These are phyloP conservation scores for Phytophthora crassamura DNA, from an alignment of 352 stramenopile genomes.

Conservation along the genomic window DNA sequence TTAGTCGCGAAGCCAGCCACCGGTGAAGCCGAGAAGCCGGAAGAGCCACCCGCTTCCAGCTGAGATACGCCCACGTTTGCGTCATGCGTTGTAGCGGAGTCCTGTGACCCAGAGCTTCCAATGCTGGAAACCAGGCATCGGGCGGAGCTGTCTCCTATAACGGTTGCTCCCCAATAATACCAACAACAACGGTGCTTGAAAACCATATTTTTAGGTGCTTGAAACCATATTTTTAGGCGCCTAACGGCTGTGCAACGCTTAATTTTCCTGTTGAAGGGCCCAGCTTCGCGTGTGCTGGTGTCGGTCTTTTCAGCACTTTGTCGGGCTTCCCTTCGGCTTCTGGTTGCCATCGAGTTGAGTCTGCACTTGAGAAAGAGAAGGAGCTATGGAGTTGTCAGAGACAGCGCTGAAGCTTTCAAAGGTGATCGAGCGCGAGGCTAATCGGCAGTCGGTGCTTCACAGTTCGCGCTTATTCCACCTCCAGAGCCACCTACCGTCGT, in stretches of 20 bases:
- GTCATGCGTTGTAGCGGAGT: too few species aligned
- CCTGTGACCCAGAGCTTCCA: too few species aligned
- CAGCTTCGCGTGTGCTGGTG: constrained; percentile 1
- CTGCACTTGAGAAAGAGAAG: too few species aligned
- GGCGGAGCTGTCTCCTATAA: not conserved
- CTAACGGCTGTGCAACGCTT: constrained; percentile 28
- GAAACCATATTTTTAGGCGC: constrained; percentile 42
- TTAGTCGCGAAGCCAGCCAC: not conserved
- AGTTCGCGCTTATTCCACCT: constrained; percentile 42
- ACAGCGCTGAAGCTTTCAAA: constrained; percentile 70
- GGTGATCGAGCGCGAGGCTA: constrained; percentile 70
- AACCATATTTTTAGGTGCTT: too few species aligned
- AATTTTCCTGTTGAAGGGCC: constrained; percentile 15
- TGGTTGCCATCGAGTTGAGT: too few species aligned
- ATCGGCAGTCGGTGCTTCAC: constrained; percentile 47
- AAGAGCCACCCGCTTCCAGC: not conserved
- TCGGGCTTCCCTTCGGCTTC: not conserved
- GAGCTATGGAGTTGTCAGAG: constrained; percentile 46
- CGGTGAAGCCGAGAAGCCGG: not conserved
- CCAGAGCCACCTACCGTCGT: constrained; percentile 40
- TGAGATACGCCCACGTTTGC: too few species aligned
- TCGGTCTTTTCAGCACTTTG: not conserved
- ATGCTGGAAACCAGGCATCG: too few species aligned
- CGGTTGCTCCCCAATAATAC: constrained; percentile 12
- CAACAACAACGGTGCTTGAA: constrained; percentile 3